Conservation (phyloP, 2,329 filamentous ascomycete species). For the Verruconis gallopava region DNA sequence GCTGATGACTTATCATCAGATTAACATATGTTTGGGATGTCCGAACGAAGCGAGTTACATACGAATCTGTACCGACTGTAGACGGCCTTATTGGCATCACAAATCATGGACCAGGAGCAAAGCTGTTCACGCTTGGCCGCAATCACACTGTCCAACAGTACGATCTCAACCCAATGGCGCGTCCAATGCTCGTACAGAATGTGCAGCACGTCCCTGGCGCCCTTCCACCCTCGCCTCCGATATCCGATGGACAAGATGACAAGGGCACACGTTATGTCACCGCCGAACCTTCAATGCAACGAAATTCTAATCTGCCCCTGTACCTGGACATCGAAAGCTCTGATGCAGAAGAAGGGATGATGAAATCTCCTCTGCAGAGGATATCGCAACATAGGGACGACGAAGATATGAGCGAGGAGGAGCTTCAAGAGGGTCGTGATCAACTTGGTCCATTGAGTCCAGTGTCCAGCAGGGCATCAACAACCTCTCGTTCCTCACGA, state of each 20-base stretch:
- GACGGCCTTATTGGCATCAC: constrained; percentile 71
- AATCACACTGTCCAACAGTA: constrained; percentile 91
- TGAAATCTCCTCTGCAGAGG: constrained; percentile 59
- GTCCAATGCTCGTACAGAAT: constrained; percentile 67
- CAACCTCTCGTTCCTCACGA: constrained; percentile 7
- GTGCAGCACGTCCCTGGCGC: constrained; percentile 74
- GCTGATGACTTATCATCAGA: constrained; percentile 25
- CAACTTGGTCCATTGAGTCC: constrained; percentile 56
- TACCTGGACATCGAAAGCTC: constrained; percentile 49
- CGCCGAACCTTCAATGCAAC: constrained; percentile 9
- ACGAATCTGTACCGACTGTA: constrained; percentile 73
- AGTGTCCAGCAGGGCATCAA: constrained; percentile 35
- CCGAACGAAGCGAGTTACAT: constrained; percentile 90
- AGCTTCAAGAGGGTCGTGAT: constrained; percentile 48
- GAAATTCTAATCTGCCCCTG: constrained; percentile 20
- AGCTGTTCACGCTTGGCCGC: constrained; percentile 76
- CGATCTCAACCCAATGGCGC: constrained; percentile 60
- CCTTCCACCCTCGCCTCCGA: constrained; percentile 68
- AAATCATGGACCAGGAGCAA: constrained; percentile 81
- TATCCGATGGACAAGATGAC: constrained; percentile 58
- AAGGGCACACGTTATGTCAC: constrained; percentile 6
- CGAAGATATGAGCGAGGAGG: constrained; percentile 26
- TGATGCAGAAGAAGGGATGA: constrained; percentile 49
- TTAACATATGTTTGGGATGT: constrained; percentile 96
- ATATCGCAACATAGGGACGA: constrained; percentile 54